Evolutionary conservation across 2,329 filamentous ascomycete species (phyloP), one percentile per base, ranked within the genome.

Genomic region (Neospermospora avenae): DNA sequence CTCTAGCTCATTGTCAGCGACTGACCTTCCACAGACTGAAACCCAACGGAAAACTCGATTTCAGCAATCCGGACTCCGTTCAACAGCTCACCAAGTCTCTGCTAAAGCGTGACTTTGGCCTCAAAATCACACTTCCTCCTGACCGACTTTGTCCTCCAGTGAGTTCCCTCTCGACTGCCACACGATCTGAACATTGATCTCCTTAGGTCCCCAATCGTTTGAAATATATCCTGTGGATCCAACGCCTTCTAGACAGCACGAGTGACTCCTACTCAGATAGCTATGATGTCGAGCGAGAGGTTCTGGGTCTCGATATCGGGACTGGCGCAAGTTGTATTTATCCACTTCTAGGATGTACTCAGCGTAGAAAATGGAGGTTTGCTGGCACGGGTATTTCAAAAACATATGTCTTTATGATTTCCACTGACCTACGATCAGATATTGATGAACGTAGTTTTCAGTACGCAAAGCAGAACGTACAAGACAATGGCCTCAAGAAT

Each of bases 301-400:
- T 91, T 2, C 72, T 81, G 0, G 93, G 93, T 0, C 76, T 96
- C 2, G 93, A 96, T 67, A 88, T 97, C 63, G 95, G 95, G 42
- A 96, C 92, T 0, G 95, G 95, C 1, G 90, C 93, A 16, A 96
- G 91, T 67, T 88, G 88, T 68, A 96, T 99, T 68, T 99, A 98
- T 71, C 89, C 93, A 2, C 81, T 98, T 1, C 80, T 99, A 0
- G 91, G 87, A 20, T 90, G 89, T 67, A 74, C 79, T 0, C 83
- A 88, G 61, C 81, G 90, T 0, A 80, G 83, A 1, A 75, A 73
- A 3, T 98, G 93, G 93, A 80, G 76, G 1, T 92, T 93, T 65
- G 73, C 87, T 34, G 89, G 84, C 1, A 91, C 88, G 56, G 80
- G 80, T 81, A 68, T 53, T n/a, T n/a, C n/a, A n/a, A n/a, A n/a